Conservation (phyloP, 192 early-diverging fungal species). For the Rhizophagus prolifer region DNA sequence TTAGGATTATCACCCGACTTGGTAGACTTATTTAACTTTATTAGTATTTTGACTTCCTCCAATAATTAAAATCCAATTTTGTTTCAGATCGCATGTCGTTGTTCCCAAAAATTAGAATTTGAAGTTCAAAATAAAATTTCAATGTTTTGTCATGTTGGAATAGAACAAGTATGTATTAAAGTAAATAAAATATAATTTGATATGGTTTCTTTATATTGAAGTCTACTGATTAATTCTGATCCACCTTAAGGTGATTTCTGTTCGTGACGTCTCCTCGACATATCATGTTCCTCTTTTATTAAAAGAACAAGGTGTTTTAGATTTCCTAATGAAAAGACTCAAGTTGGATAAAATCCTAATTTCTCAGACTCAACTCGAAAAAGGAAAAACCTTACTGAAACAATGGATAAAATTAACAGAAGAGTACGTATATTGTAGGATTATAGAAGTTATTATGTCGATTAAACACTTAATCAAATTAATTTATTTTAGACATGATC, state of each 20-base stretch:
- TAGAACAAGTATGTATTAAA: constrained; percentile 65
- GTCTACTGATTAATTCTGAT: background rate
- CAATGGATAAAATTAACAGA: constrained; percentile 87
- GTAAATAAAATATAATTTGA: background rate
- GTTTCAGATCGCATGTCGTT: constrained; percentile 86
- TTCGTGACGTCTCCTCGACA: constrained; percentile 94
- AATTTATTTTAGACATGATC: constrained; percentile 58
- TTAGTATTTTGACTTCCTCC: background rate
- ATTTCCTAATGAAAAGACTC: constrained; percentile 79
- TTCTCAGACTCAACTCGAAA: constrained; percentile 51
- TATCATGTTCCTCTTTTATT: constrained; percentile 97
- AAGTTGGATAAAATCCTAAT: constrained; percentile 62
- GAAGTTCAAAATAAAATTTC: constrained; percentile 90
- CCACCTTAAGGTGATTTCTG: constrained; percentile 61
- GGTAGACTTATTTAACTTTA: constrained; percentile 17
- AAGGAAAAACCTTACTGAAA: constrained; percentile 66
- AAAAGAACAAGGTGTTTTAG: constrained; percentile 80
- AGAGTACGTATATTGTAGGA: constrained; percentile 34
- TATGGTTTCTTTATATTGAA: background rate
- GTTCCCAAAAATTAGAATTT: constrained; percentile 71
- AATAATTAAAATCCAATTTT: background rate
- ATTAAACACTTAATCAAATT: background rate
- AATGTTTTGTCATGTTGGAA: constrained; percentile 99
- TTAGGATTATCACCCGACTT: constrained; percentile 94
- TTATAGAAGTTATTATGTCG: background rate